A percentile compares a stretch with the other conserved stretches of the same genome.
Conservation (phyloP, 305 asterid genomes). For the Stenogyne calaminthoides region DNA sequence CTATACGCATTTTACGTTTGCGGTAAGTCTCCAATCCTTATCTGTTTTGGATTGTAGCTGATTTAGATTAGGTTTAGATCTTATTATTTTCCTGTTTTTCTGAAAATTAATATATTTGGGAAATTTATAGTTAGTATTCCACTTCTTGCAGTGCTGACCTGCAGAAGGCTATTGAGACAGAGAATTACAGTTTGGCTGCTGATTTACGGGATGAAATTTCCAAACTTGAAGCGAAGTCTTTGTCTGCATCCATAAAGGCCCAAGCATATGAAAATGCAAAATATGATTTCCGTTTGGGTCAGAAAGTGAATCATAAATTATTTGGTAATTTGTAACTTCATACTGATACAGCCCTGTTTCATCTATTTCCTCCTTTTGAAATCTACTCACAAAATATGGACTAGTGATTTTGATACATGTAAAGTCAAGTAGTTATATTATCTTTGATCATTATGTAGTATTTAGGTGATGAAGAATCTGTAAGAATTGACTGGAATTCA, state of each 20-base stretch:
- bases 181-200: conserved; percentile 85
- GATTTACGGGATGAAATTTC: conserved; percentile 83
- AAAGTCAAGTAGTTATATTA: not conserved
- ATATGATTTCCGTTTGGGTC: conserved; percentile 88
- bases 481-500: not conserved
- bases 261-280: conserved; percentile 79
- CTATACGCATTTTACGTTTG: conserved; percentile 79
- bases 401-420: not conserved
- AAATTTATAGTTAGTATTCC: conserved; percentile 27
- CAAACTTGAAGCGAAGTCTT: conserved; percentile 83
- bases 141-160: conserved; percentile 75
- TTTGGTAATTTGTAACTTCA: conserved; percentile 56
- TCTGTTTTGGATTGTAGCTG: not conserved
- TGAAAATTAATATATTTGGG: conserved; percentile 2
- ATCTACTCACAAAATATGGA: not conserved
- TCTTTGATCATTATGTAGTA: not conserved
- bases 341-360: conserved; percentile 4
- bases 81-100: conserved; percentile 7
- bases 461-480: conserved; percentile 3
- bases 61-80: not conserved
- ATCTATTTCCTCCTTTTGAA: not conserved
- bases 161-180: conserved; percentile 81
- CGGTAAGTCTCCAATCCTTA: conserved; percentile 53
- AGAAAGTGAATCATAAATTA: conserved; percentile 81
- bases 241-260: conserved; percentile 76